These are phyloP conservation scores for Hymenoscyphus scutula DNA, from an alignment of 2,329 filamentous ascomycete species.

Conservation along the genomic window DNA sequence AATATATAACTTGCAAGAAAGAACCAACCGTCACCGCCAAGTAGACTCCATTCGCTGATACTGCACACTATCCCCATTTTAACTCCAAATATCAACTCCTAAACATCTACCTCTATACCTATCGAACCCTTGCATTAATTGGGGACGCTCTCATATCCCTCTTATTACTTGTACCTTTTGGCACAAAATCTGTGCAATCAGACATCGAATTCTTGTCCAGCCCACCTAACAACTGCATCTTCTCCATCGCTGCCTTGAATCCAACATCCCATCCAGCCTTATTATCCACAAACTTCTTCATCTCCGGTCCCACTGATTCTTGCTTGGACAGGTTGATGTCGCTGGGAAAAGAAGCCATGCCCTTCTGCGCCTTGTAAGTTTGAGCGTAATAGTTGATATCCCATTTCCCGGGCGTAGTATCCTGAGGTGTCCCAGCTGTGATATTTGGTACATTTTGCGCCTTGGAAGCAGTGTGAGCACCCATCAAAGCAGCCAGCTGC, in stretches of 20 bases:
- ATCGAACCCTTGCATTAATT: conserved; percentile 17
- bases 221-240: conserved; percentile 20
- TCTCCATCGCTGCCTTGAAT: conserved; percentile 32
- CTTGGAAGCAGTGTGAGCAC: conserved; percentile 38
- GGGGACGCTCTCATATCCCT: conserved; percentile 15
- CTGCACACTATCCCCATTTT: not conserved
- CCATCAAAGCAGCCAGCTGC: conserved; percentile 41
- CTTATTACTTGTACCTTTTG: conserved; percentile 16
- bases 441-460: conserved; percentile 34
- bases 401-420: conserved; percentile 39
- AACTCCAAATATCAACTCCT: not conserved
- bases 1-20: not conserved
- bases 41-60: not conserved
- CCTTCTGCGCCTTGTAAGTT: conserved; percentile 29
- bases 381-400: conserved; percentile 39
- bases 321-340: conserved; percentile 91
- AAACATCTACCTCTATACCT: not conserved
- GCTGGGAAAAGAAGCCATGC: conserved; percentile 74
- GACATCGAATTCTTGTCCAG: conserved; percentile 5
- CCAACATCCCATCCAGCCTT: conserved; percentile 37
- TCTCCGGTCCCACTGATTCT: conserved; percentile 56
- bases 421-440: conserved; percentile 31
- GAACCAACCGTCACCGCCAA: not conserved
- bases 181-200: conserved; percentile 20
- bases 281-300: conserved; percentile 37